A percentile compares a stretch with the other conserved stretches of the same genome.
These are phyloP conservation scores for Somion occarium DNA, from an alignment of 1,284 basidiomycete genomes.

Conservation along the genomic window DNA sequence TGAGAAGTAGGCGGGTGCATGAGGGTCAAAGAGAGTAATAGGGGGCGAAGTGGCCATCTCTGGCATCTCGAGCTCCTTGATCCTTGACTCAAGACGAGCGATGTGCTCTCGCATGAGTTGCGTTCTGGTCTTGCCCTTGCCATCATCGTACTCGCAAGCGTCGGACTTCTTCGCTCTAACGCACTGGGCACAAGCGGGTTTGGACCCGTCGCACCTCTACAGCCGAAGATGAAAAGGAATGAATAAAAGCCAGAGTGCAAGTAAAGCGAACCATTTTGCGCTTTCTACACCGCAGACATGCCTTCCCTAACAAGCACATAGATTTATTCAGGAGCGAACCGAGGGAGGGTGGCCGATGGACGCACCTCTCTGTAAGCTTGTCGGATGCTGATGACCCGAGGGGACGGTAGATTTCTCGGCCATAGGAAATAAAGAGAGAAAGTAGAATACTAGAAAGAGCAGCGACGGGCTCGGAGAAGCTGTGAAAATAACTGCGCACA, in stretches of 20 bases:
- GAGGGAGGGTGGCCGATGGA: conserved; percentile 5
- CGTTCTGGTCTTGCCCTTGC: conserved; percentile 41
- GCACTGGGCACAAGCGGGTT: conserved; percentile 40
- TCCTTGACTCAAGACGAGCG: conserved; percentile 33
- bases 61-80: conserved; percentile 38
- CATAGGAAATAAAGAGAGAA: conserved; percentile 32
- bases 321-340: conserved; percentile 1
- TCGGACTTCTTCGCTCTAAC: conserved; percentile 36
- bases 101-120: conserved; percentile 43
- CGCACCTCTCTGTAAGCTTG: conserved; percentile 30
- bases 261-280: conserved; percentile 64
- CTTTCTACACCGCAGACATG: conserved; percentile 69
- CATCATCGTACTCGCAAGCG: conserved; percentile 42
- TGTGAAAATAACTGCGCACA: conserved; percentile 20
- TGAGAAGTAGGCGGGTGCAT: conserved; percentile 34
- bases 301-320: conserved; percentile 41
- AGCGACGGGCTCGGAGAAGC: conserved; percentile 24
- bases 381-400: conserved; percentile 23
- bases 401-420: conserved; percentile 29
- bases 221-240: conserved; percentile 2
- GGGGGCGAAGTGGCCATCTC: conserved; percentile 30
- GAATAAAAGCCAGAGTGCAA: conserved; percentile 5
- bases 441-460: conserved; percentile 22
- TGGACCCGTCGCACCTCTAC: conserved; percentile 39
- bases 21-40: conserved; percentile 35